Percentiles rank a stretch among this genome's conserved stretches.
Conservation (phyloP, 495 filamentous ascomycete genomes). For the Pyrenula aspistea region DNA sequence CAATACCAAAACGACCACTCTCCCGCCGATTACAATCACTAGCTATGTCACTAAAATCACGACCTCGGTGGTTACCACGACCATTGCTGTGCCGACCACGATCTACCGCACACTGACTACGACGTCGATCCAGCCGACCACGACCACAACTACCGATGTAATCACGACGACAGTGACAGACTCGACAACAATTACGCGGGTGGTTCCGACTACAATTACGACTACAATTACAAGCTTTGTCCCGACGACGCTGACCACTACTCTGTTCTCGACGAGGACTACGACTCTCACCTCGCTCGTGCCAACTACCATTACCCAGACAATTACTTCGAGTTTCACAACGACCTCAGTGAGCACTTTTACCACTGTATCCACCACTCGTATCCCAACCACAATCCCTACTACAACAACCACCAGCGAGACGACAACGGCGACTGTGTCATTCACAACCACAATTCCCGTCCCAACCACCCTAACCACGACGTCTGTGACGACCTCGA, state of each 20-base stretch:
- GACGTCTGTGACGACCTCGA: constrained; percentile 1
- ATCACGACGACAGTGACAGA: constrained; percentile 2
- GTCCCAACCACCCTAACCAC: constrained; percentile 6
- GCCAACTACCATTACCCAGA: constrained; percentile 1
- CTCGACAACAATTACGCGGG: constrained; percentile 4
- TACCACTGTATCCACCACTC: not conserved
- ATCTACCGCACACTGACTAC: not conserved
- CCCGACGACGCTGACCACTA: not conserved
- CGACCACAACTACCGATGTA: constrained; percentile 9
- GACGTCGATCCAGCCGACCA: constrained; percentile 9
- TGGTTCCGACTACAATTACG: constrained; percentile 7
- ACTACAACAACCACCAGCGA: constrained; percentile 1
- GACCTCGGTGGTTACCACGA: not conserved
- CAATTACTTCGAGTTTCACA: constrained; percentile 1
- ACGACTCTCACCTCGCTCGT: constrained; percentile 1
- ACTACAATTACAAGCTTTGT: constrained; percentile 1
- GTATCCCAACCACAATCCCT: not conserved
- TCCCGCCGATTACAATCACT: not conserved
- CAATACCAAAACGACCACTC: not conserved
- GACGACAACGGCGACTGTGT: constrained; percentile 6
- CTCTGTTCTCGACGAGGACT: not conserved
- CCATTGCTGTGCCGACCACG: not conserved
- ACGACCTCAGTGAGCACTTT: not conserved
- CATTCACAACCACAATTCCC: constrained; percentile 5
- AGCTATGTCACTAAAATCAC: not conserved